Evolutionary conservation across 768 basidiomycete species (phyloP), one percentile per base, ranked within the genome.

Genomic region (Boletus edulis): DNA sequence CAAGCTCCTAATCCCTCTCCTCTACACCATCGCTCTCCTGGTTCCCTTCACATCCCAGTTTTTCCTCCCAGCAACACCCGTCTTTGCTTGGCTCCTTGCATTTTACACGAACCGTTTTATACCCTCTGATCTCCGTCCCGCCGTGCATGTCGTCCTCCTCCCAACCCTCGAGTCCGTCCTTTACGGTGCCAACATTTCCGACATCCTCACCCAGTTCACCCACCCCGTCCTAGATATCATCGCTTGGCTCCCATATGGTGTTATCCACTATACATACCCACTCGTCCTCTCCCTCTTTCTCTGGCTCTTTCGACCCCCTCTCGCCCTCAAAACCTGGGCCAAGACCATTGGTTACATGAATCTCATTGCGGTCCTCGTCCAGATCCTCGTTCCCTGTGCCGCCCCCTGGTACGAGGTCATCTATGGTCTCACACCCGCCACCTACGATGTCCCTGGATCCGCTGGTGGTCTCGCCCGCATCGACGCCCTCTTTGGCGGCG

Each of bases 391-490:
- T 54, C 97, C 96, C 0, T 97, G 94, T 65, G 86, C 96, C 1
- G 87, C 97, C 1, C 97, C 97, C 6, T 89, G 97, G 97, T 99
- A 98, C 72, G 96, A 98, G 67, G 81, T 98, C 63, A 92, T 97
- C 61, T 87, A 98, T 68, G 97, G 97, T 1, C 84, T 98, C 37
- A 96, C 92, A 0, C 97, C 97, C 0, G 97, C 97, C 32, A 83
- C 93, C 64, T 98, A 98, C 76, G 75, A 76, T 46, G 94, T 96
- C 81, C 84, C 83, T 44, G 97, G 97, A 20, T 98, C 94, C 0
- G 85, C 97, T 3, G 96, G 94, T 10, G 97, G 97, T 1, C 82
- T 98, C 13, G 84, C 87, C 27, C 87, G 96, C 46, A 98, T 99
- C 56, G 97, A 98, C 70, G 80, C 82, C 35, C 78, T 98, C 39